Evolutionary conservation across 2,329 filamentous ascomycete species (phyloP), one percentile per base, ranked within the genome.

Genomic region (Grosmannia huntii): DNA sequence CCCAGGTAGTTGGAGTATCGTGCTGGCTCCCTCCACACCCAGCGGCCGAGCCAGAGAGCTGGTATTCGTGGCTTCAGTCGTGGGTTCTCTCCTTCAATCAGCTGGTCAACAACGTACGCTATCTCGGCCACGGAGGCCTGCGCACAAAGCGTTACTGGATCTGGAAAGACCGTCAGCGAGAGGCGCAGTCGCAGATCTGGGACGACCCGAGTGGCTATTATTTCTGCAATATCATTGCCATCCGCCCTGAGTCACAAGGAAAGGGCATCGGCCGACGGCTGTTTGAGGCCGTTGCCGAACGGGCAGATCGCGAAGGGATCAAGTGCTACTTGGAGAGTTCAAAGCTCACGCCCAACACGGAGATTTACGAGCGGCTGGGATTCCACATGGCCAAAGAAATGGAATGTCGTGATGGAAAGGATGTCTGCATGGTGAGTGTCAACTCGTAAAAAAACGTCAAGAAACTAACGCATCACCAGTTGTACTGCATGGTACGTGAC

Each of bases 171-270:
- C 33, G 21, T 2, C 52, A 54, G 50, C 28, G 50, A 16, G 50
- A 53, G 52, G 52, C 52, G 14, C 52, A 54, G 52, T 16, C 52
- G 7, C 52, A 54, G 23, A 54, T 54, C 52, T 54, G 52, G 52
- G 14, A 16, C 21, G 52, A 54, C n/a, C 52, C 52, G 1, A 21
- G 36, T 2, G 52, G 52, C 52, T 54, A 54, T 28, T 54, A 54
- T 19, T 54, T 54, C n/a, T 54, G 52, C 36, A 54, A 54, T 23
- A 54, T 54, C 5, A 28, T 44, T 7, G 36, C 36, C 33, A 44
- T 54, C 5, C 52, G 33, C 9, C 52, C 52, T 11, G 52, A 54
- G 36, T 36, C 36, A 1, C 36, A 54, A 14, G 52, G 52, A 19
- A 25, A 44, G 52, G 36, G 52, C 36, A 54, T 54, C 21, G 52